A percentile compares a stretch with the other conserved stretches of the same genome.
phyloP scores from a whole-genome alignment of 2,329 filamentous ascomycete genomes.

The Calonectria fujianensis region DNA sequence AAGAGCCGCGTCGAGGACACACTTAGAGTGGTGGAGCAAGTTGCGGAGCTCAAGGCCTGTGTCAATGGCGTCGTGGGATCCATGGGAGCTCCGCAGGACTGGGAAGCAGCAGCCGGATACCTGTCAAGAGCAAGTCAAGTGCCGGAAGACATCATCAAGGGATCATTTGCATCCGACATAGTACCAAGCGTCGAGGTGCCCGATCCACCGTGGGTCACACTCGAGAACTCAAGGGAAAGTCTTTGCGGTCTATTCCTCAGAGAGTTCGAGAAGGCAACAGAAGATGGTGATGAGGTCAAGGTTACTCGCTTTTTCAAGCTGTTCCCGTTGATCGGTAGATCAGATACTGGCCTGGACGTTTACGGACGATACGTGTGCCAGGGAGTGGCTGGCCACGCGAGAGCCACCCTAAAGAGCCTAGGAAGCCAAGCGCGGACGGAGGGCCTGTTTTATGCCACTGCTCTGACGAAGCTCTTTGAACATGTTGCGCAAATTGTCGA shows the following conservation, averaged over 20 bases:
- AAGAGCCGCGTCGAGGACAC: slow-evolving; percentile 94
- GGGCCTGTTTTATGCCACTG: slow-evolving; percentile 92
- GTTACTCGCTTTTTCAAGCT: slow-evolving; percentile 99
- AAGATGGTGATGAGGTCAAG: slow-evolving; percentile 89
- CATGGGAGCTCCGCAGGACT: slow-evolving; percentile 98
- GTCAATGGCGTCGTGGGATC: slow-evolving; percentile 95
- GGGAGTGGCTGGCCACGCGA: slow-evolving; percentile 89
- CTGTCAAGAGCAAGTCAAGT: slow-evolving; percentile 88
- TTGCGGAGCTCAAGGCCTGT: slow-evolving; percentile 96
- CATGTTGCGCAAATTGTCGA: slow-evolving; percentile 98
- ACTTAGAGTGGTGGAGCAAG: slow-evolving; percentile 93
- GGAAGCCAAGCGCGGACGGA: slow-evolving; percentile 74
- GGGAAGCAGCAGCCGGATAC: slow-evolving; percentile 96
- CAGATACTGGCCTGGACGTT: slow-evolving; percentile 92
- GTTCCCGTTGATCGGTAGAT: slow-evolving; percentile 93
- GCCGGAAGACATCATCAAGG: slow-evolving; percentile 85
- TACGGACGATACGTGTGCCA: slow-evolving; percentile 98
- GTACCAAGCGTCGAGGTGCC: slow-evolving; percentile 97
- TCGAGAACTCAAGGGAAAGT: slow-evolving; percentile 91
- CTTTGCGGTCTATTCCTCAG: slow-evolving; percentile 92
- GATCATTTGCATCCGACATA: slow-evolving; percentile 91
- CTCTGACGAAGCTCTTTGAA: slow-evolving; percentile 93
- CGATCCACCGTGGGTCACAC: slow-evolving; percentile 89
- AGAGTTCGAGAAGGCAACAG: slow-evolving; percentile 94
- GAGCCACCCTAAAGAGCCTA: slow-evolving; percentile 83